phyloP scores from a whole-genome alignment of 805 yeast species.

The Yamadazyma sp. region DNA sequence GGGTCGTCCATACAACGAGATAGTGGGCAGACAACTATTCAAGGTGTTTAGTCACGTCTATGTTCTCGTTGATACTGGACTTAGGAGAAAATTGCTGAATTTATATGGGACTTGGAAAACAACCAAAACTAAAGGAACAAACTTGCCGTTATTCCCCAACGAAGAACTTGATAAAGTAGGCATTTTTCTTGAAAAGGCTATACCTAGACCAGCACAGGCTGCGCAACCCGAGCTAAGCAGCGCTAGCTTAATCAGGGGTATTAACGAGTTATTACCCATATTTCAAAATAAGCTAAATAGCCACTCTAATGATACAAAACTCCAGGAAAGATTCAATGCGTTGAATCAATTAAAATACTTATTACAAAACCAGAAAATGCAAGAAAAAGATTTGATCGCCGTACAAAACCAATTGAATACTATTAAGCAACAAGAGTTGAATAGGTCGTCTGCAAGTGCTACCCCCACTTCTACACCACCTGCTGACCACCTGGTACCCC shows the following conservation, averaged over 20 bases:
- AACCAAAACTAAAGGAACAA: slow-evolving; percentile 58
- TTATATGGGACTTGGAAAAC: slow-evolving; percentile 87
- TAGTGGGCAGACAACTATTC: slow-evolving; percentile 69
- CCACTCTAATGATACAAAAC: slow-evolving; percentile 43
- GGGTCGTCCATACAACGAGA: slow-evolving; percentile 84
- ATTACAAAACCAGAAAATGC: slow-evolving; percentile 37
- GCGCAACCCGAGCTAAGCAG: slow-evolving; percentile 19
- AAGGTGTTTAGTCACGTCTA: slow-evolving; percentile 74
- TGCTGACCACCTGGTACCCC: slow-evolving; percentile 1
- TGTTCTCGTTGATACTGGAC: slow-evolving; percentile 70
- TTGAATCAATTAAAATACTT: slow-evolving; percentile 44
- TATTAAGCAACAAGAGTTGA: slow-evolving; percentile 36
- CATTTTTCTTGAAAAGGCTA: slow-evolving; percentile 50
- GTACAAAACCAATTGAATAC: slow-evolving; percentile 38
- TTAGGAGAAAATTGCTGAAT: slow-evolving; percentile 66
- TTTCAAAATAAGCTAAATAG: slow-evolving; percentile 39
- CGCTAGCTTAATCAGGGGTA: slow-evolving; percentile 29
- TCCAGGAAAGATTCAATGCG: slow-evolving; percentile 44
- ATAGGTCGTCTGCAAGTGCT: slow-evolving; percentile 3
- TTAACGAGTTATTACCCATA: slow-evolving; percentile 39
- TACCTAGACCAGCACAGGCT: slow-evolving; percentile 3
- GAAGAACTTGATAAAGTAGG: slow-evolving; percentile 73
- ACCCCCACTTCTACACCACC: slow-evolving; percentile 12
- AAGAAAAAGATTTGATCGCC: slow-evolving; percentile 31
- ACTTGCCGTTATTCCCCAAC: slow-evolving; percentile 67